Evolutionary conservation across 2,329 filamentous ascomycete genomes (phyloP), one percentile per base, ranked within the genome.

Genomic region (Ceratocystis albifundus): DNA sequence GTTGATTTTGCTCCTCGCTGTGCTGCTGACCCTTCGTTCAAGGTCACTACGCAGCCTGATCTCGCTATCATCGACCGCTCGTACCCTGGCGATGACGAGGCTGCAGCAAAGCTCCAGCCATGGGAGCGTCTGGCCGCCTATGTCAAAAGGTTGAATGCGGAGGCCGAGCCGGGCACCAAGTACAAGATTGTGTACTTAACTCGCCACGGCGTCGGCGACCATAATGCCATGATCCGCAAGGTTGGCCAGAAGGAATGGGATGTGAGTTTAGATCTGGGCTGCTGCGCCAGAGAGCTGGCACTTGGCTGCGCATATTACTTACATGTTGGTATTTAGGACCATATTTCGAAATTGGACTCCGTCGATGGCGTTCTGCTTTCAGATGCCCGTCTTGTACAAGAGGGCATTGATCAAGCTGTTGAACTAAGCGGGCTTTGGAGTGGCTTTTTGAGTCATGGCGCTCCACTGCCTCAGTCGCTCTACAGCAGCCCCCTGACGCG

Each of bases 231-330:
- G 65, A 80, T 84, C 69, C 74, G 76, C n/a, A 80, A 78, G 69
- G 84, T 84, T 67, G 83, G 82, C 50, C 82, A 79, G 0, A 76
- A 77, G 2, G 80, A 76, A 10, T 86, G 83, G 83, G 80, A 85
- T 71, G 77, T 77, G 69, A 68, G 74, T 71, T 15, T 41, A 41
- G 4, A 17, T 5, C 15, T 1, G 17, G n/a, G 7, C 48, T 53
- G 48, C 48, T 25, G n/a, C 48, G 48, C 48, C 10, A 41, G 36
- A 41, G 36, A 41, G 22, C 28, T 5, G 2, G 22, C 30, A 17
- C 32, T 12, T 30, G 7, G 12, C 25, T n/a, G 25, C 20, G 12
- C 5, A 8, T 5, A 12, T 41, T n/a, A 32, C 36, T 20, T 30
- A 45, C 59, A 25, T 25, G 20, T 50, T 15, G 2, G 12, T 15